phyloP scores from a whole-genome alignment of 2,329 filamentous ascomycete species.

The Fusarium sp. region DNA sequence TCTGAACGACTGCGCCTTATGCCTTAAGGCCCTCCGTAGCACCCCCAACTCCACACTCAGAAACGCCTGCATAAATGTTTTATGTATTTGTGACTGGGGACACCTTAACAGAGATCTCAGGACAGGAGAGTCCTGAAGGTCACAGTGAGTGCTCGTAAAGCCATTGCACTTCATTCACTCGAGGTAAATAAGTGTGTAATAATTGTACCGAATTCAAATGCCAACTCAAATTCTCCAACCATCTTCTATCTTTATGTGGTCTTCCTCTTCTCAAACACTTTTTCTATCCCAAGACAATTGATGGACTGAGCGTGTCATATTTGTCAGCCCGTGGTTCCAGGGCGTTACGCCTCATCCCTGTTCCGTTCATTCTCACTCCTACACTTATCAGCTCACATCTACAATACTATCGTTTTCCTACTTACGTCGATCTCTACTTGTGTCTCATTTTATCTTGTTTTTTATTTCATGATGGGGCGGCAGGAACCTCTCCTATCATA shows the following conservation, averaged over 20 bases:
- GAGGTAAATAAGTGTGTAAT: not conserved
- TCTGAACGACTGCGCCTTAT: not conserved
- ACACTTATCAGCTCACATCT: not conserved
- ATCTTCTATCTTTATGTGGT: not conserved
- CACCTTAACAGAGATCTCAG: constrained; percentile 1
- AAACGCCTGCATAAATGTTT: not conserved
- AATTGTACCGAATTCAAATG: not conserved
- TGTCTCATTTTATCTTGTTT: not conserved
- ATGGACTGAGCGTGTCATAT: constrained; percentile 4
- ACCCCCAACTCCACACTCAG: accelerated
- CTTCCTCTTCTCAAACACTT: not conserved
- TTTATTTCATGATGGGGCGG: constrained; percentile 30
- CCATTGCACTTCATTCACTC: not conserved
- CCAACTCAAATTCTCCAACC: not conserved
- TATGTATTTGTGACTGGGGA: not conserved
- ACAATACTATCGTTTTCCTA: not conserved
- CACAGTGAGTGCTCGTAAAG: not conserved
- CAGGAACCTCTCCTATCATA: constrained; percentile 38
- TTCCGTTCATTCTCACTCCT: constrained; percentile 2
- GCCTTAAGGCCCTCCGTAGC: not conserved
- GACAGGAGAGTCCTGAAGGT: not conserved
- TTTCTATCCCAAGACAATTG: not conserved
- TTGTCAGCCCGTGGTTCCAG: constrained; percentile 28
- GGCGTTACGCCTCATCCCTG: constrained; percentile 26
- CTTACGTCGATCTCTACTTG: not conserved